Base-by-base conservation (phyloP, 768 basidiomycete genomes). In the Termitomyces sp. region DNA sequence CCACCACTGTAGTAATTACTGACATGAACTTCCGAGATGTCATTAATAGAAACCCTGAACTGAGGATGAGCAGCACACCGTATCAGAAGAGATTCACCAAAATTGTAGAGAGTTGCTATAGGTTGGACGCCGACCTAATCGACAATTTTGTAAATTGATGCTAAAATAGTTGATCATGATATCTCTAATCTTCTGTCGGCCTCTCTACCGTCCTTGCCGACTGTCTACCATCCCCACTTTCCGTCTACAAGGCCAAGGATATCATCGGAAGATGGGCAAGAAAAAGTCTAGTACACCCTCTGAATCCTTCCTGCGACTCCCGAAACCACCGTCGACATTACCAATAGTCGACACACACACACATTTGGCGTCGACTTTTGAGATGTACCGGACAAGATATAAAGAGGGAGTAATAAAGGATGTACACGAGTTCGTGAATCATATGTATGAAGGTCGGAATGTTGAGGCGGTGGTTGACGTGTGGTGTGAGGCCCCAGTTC, bases 401-500 rank as follows among this genome's bases (percentile, higher is more conserved):
- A 82, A 79, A 26, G 69, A 77, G 0, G 85, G 83, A 0, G 75
- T 75, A 54, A 77, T 80, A 61, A 64, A 72, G 9, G 78, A 76
- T n/a, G 73, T 90, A n/a, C 81, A 77, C 67, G 88, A 87, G 40
- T 90, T 94, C 61, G 80, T 88, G 6, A 77, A 79, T 2, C 84
- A 75, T 16, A 67, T 90, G 65, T 90, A 88, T 64, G 69, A 65
- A 1, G 81, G 72, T 10, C 79, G 80, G 30, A 78, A 78, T 38
- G 83, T 92, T 4, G 73, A 82, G 53, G 79, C 84, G 6, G 77
- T 94, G 54, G 84, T 94, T 6, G 92, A 94, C 63, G 92, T 94
- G 2, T 94, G 90, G 87, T 94, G 92, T 63, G 92, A 93, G 65
- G 88, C 87, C 0, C 88, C 91, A 0, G 83, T 90, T 14, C 74